phyloP scores from a whole-genome alignment of 2,329 filamentous ascomycete species.

The Fusarium sp. region DNA sequence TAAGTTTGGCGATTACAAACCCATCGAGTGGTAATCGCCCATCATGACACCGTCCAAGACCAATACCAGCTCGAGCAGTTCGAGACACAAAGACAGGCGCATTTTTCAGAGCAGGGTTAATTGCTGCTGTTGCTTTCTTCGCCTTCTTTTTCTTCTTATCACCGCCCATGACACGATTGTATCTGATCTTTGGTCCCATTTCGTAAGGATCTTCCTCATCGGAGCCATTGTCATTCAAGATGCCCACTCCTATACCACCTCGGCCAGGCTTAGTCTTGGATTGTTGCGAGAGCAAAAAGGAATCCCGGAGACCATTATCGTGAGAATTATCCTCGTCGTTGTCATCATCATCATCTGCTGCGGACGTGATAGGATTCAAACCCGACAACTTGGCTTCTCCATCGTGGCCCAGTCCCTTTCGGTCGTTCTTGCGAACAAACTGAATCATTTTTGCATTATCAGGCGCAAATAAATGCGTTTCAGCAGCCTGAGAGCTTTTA shows the following conservation, averaged over 20 bases:
- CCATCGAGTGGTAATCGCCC: slow-evolving; percentile 82
- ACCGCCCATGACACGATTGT: slow-evolving; percentile 81
- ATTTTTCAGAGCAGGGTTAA: slow-evolving; percentile 70
- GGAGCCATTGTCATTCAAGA: slow-evolving; percentile 91
- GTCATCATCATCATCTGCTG: slow-evolving; percentile 48
- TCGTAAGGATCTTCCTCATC: slow-evolving; percentile 96
- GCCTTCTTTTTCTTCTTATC: slow-evolving; percentile 84
- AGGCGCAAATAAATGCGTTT: slow-evolving; percentile 83
- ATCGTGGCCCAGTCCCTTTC: slow-evolving; percentile 74
- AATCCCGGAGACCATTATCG: neutral
- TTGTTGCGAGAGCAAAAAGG: slow-evolving; percentile 44
- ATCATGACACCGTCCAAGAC: slow-evolving; percentile 76
- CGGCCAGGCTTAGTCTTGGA: slow-evolving; percentile 62
- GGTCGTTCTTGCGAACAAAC: slow-evolving; percentile 72
- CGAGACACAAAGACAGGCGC: slow-evolving; percentile 82
- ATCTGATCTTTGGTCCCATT: slow-evolving; percentile 88
- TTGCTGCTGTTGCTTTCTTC: slow-evolving; percentile 55
- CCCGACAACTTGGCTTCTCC: slow-evolving; percentile 64
- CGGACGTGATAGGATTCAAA: slow-evolving; percentile 39
- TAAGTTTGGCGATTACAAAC: slow-evolving; percentile 73
- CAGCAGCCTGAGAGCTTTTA: slow-evolving; percentile 49
- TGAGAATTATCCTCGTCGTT: slow-evolving; percentile 52
- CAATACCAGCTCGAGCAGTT: slow-evolving; percentile 43
- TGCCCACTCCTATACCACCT: slow-evolving; percentile 84
- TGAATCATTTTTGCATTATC: slow-evolving; percentile 77